Conservation (phyloP, 352 stramenopile genomes). For the Pythium coloratum region DNA sequence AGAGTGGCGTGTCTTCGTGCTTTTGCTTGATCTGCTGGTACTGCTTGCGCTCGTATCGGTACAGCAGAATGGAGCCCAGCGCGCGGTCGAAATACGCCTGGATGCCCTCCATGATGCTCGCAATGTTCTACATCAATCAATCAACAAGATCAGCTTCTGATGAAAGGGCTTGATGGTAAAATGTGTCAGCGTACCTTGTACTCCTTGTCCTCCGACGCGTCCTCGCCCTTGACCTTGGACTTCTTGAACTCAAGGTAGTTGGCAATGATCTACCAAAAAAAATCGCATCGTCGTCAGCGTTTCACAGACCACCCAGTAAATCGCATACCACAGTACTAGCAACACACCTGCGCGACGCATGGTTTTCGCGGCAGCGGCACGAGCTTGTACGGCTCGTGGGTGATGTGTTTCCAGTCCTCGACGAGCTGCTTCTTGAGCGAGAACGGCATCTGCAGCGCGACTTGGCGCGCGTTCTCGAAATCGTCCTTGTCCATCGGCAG, state of each 20-base stretch:
- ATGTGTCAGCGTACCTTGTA: slow-evolving; percentile 43
- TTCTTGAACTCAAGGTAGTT: slow-evolving; percentile 81
- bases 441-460: slow-evolving; percentile 87
- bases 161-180: no score
- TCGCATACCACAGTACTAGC: background rate
- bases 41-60: slow-evolving; percentile 89
- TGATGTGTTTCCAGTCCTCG: slow-evolving; percentile 89
- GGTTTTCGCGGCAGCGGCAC: slow-evolving; percentile 81
- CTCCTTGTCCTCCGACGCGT: slow-evolving; percentile 67
- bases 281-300: slow-evolving; percentile 4
- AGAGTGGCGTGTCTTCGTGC: slow-evolving; percentile 60
- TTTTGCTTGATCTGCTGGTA: slow-evolving; percentile 78
- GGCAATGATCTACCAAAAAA: slow-evolving; percentile 63
- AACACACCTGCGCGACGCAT: slow-evolving; percentile 48
- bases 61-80: slow-evolving; percentile 89
- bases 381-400: slow-evolving; percentile 74
- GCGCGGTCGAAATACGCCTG: slow-evolving; percentile 90
- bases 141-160: background rate
- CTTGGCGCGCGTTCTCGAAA: slow-evolving; percentile 34
- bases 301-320: no score
- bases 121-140: slow-evolving; percentile 45
- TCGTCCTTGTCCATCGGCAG: slow-evolving; percentile 32
- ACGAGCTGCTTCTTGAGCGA: slow-evolving; percentile 92
- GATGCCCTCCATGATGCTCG: slow-evolving; percentile 83
- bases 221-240: slow-evolving; percentile 50